Conservation (phyloP, 352 stramenopile genomes). For the Vaucheria bursata region DNA sequence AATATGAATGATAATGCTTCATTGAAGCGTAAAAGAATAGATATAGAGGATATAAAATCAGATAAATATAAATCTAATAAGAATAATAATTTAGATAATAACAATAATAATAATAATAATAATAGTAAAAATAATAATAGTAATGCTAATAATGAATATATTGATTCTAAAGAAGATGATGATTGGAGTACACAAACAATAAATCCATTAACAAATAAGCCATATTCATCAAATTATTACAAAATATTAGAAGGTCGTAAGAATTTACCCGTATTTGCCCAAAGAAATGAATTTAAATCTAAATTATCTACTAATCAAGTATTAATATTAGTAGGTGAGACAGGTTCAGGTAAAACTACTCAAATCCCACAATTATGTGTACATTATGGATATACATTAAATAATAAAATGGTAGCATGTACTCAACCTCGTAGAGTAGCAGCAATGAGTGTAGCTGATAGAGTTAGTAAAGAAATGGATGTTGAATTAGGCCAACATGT, state of each 20-base stretch:
- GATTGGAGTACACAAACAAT: too few species aligned
- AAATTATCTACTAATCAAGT: conserved; percentile 64
- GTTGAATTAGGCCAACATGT: conserved; percentile 91
- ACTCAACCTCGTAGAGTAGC: conserved; percentile 96
- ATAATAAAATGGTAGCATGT: conserved; percentile 73
- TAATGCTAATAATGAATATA: too few species aligned
- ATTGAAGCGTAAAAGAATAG: too few species aligned
- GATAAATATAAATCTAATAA: too few species aligned
- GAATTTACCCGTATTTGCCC: conserved; percentile 80
- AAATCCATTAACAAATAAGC: conserved; percentile 81
- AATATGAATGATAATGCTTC: too few species aligned
- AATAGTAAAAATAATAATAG: too few species aligned
- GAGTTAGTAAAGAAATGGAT: conserved; percentile 98
- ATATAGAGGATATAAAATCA: too few species aligned
- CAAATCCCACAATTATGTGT: conserved; percentile 65
- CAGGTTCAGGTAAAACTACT: conserved; percentile 91
- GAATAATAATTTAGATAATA: too few species aligned
- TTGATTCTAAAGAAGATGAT: too few species aligned
- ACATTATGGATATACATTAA: conserved; percentile 28
- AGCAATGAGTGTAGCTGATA: conserved; percentile 91
- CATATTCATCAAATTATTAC: conserved; percentile 81
- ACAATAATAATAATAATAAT: too few species aligned
- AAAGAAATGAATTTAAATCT: conserved; percentile 67
- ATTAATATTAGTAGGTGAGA: conserved; percentile 92
- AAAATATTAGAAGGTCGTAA: conserved; percentile 70